Evolutionary conservation across 2,329 filamentous ascomycete species (phyloP).

Genomic region (Lecanicillium sp.): DNA sequence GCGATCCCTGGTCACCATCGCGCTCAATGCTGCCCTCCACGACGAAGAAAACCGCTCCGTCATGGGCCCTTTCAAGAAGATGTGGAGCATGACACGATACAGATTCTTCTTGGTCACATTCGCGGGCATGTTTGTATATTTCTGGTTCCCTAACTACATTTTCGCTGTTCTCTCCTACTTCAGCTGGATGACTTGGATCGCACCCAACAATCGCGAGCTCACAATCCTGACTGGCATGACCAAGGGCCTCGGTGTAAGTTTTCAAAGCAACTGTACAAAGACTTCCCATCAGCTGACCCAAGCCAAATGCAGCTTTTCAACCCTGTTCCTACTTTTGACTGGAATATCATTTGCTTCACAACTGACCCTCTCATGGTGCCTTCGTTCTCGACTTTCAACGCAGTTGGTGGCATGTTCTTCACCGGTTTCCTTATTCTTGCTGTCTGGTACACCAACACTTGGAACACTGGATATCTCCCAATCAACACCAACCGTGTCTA

Average conservation of each 20-base stretch:
- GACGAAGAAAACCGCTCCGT: slow-evolving; percentile 14
- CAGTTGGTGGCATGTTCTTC: slow-evolving; percentile 30
- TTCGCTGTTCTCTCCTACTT: slow-evolving; percentile 34
- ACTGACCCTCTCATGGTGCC: slow-evolving; percentile 10
- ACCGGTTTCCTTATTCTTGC: slow-evolving; percentile 44
- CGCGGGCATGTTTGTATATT: slow-evolving; percentile 36
- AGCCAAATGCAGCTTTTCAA: slow-evolving; percentile 29
- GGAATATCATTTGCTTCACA: slow-evolving; percentile 25
- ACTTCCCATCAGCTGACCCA: slow-evolving; percentile 15
- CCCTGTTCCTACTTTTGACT: slow-evolving; percentile 38
- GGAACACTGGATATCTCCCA: slow-evolving; percentile 45
- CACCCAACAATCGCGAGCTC: slow-evolving; percentile 23
- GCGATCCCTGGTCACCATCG: slow-evolving; percentile 33
- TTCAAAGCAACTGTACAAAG: background rate
- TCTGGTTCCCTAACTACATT: slow-evolving; percentile 39
- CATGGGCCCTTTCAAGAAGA: slow-evolving; percentile 22
- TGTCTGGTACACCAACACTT: slow-evolving; percentile 32
- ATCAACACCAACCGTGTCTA: slow-evolving; percentile 45
- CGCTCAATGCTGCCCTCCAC: slow-evolving; percentile 34
- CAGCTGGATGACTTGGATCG: slow-evolving; percentile 39
- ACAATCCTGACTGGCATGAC: slow-evolving; percentile 19
- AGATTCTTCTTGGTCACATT: slow-evolving; percentile 32
- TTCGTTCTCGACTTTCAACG: slow-evolving; percentile 20
- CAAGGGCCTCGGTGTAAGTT: slow-evolving; percentile 20
- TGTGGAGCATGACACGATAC: slow-evolving; percentile 27